A percentile compares a stretch with the other conserved stretches of the same genome.
Evolutionary conservation across 768 basidiomycete species (phyloP).

Genomic region (Gymnopilus junonius): DNA sequence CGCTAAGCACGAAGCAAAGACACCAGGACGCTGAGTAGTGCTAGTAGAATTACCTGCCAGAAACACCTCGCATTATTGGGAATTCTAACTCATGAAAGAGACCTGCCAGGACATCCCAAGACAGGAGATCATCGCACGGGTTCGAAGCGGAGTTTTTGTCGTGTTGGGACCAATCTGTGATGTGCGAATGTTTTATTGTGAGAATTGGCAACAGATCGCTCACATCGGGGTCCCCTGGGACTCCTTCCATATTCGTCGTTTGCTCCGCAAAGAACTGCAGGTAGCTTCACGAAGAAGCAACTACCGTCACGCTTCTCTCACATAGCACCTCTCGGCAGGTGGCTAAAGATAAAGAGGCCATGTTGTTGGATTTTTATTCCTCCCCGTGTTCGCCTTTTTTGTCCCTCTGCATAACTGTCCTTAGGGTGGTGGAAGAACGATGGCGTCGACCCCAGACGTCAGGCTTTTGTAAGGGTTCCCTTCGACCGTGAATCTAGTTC

Average conservation of each 20-base stretch:
- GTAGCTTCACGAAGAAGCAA: slow-evolving; percentile 4
- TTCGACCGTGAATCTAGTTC: neutral
- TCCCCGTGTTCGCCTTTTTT: slow-evolving; percentile 8
- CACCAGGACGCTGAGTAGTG: too few relatives aligned
- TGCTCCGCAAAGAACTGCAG: slow-evolving; percentile 3
- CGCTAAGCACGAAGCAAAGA: neutral
- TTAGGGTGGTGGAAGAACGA: slow-evolving; percentile 7
- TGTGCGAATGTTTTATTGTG: slow-evolving; percentile 2
- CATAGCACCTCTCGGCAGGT: slow-evolving; percentile 7
- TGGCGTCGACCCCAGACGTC: slow-evolving; percentile 28
- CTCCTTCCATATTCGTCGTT: slow-evolving; percentile 9
- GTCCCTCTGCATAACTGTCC: slow-evolving; percentile 7
- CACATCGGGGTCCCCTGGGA: slow-evolving; percentile 12
- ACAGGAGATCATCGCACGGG: neutral
- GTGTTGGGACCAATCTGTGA: neutral
- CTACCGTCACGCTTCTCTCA: slow-evolving; percentile 9
- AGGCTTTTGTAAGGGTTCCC: slow-evolving; percentile 32
- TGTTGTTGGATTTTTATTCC: neutral
- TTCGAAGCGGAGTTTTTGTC: slow-evolving; percentile 1
- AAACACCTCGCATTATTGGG: neutral
- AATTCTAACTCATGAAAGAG: neutral
- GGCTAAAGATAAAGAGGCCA: slow-evolving; percentile 15
- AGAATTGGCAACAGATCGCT: slow-evolving; percentile 6
- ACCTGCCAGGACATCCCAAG: neutral
- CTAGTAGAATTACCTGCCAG: neutral